Evolutionary conservation across 1,284 basidiomycete genomes (phyloP).

Genomic region (Cutaneotrichosporon sp.): DNA sequence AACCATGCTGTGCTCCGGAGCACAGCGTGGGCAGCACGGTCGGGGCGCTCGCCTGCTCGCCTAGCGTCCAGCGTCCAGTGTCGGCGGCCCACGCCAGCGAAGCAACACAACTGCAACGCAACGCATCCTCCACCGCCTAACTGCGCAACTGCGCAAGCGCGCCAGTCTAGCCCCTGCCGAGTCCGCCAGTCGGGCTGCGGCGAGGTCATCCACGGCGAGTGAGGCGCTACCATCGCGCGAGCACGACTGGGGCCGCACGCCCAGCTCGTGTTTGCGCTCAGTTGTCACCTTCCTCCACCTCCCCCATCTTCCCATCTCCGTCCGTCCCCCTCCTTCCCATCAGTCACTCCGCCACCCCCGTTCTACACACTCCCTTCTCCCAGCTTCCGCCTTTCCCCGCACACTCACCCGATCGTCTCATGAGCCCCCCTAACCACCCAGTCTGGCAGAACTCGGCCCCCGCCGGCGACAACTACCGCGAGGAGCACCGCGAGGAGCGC

Average conservation of each 20-base stretch:
- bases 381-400: not conserved
- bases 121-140: too few species aligned
- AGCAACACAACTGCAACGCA: not conserved
- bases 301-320: not conserved
- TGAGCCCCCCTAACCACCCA: conserved; percentile 28
- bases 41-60: too few species aligned
- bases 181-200: not conserved
- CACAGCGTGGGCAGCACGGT: too few species aligned
- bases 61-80: too few species aligned
- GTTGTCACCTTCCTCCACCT: not conserved
- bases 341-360: not conserved
- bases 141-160: too few species aligned
- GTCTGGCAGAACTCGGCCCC: conserved; percentile 47
- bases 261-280: not conserved
- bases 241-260: not conserved
- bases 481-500: conserved; percentile 21
- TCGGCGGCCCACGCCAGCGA: not conserved
- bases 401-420: not conserved
- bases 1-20: not conserved
- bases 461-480: conserved; percentile 27
- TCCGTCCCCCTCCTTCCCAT: not conserved
- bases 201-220: not conserved
- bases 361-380: not conserved
- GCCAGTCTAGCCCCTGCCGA: not conserved
- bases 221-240: not conserved